These are phyloP conservation scores for Phytopythium kandeliae DNA, from an alignment of 352 stramenopile genomes.

Conservation along the genomic window DNA sequence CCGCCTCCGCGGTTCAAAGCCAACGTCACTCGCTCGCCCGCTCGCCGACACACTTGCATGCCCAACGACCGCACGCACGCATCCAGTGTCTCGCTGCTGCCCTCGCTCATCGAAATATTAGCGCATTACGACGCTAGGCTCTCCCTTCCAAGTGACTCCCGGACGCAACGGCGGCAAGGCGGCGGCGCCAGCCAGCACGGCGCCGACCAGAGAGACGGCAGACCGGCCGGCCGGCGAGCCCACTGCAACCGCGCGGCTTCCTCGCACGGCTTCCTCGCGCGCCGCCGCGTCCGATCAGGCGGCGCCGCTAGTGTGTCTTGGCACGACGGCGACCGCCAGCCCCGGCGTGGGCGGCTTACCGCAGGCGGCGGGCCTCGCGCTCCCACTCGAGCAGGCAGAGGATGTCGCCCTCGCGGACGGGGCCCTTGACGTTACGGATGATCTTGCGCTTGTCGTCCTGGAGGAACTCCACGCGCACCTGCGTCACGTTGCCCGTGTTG, in stretches of 20 bases:
- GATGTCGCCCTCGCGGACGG: slow-evolving; percentile 98
- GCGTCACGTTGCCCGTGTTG: slow-evolving; percentile 99
- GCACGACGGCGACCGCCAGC: slow-evolving; percentile 2
- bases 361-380: slow-evolving; percentile 96
- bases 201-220: not conserved
- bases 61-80: too few relatives aligned
- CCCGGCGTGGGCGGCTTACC: slow-evolving; percentile 82
- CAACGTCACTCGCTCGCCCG: too few relatives aligned
- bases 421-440: slow-evolving; percentile 99
- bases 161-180: not conserved
- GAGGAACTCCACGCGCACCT: slow-evolving; percentile 99
- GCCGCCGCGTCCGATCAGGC: slow-evolving; percentile 6
- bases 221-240: not conserved
- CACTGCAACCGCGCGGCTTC: not conserved
- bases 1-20: too few relatives aligned
- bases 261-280: not conserved
- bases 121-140: slow-evolving; percentile 28
- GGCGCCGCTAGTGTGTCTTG: slow-evolving; percentile 1
- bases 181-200: not conserved
- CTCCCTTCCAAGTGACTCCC: slow-evolving; percentile 17
- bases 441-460: slow-evolving; percentile 98
- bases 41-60: too few relatives aligned
- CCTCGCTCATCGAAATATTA: slow-evolving; percentile 60
- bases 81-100: slow-evolving; percentile 6
- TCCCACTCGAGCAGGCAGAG: slow-evolving; percentile 99